phyloP scores from a whole-genome alignment of 2,329 filamentous ascomycete species.

The Parasarocladium wereldwijsianum region DNA sequence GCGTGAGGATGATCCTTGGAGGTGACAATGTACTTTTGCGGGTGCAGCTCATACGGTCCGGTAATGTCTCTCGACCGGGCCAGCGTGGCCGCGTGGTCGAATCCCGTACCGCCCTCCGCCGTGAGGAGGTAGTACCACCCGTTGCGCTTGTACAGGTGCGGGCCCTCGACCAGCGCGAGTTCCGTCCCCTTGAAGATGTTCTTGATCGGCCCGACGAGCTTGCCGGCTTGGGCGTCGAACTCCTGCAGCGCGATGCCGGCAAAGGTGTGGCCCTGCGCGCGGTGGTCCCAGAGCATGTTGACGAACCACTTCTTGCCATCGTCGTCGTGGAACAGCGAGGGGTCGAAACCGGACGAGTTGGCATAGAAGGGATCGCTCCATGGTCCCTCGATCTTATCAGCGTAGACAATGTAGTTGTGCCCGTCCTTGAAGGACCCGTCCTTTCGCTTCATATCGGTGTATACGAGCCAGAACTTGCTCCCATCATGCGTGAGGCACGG shows the following conservation, averaged over 20 bases:
- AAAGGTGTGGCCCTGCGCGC: constrained; percentile 31
- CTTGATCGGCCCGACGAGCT: constrained; percentile 38
- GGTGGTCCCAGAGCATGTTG: constrained; percentile 43
- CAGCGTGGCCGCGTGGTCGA: constrained; percentile 46
- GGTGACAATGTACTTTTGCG: constrained; percentile 40
- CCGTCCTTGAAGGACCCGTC: constrained; percentile 51
- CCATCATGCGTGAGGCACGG: constrained; percentile 49
- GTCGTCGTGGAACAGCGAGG: constrained; percentile 42
- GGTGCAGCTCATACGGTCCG: constrained; percentile 48
- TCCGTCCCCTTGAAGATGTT: constrained; percentile 42
- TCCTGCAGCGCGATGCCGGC: constrained; percentile 44
- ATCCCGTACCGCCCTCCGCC: constrained; percentile 46
- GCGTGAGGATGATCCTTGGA: constrained; percentile 33
- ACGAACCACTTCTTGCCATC: constrained; percentile 40
- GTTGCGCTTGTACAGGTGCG: constrained; percentile 42
- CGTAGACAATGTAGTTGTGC: constrained; percentile 47
- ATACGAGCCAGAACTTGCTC: constrained; percentile 46
- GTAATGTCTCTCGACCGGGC: constrained; percentile 35
- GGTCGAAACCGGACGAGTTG: constrained; percentile 50
- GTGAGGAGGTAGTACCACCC: constrained; percentile 46
- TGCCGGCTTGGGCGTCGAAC: constrained; percentile 31
- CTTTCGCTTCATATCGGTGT: constrained; percentile 52
- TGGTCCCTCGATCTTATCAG: constrained; percentile 36
- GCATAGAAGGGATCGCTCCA: constrained; percentile 47
- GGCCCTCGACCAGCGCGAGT: constrained; percentile 38